Evolutionary conservation across 192 early-diverging fungal genomes (phyloP).

Genomic region (Backusella mclennaniae): DNA sequence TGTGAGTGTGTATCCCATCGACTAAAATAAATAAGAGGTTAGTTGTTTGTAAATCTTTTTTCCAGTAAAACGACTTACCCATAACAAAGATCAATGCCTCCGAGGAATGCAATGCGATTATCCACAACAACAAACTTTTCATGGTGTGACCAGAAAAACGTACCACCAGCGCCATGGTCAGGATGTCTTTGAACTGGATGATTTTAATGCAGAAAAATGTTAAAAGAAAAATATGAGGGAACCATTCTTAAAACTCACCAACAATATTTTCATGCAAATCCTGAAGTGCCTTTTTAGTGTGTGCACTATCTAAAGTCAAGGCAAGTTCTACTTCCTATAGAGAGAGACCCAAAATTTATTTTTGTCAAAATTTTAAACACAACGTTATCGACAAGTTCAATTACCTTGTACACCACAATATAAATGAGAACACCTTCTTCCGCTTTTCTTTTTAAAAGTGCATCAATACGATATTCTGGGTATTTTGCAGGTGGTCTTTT

Average conservation of each 20-base stretch:
- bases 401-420: constrained; percentile 77
- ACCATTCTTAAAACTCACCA: constrained; percentile 30
- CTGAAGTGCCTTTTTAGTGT: constrained; percentile 74
- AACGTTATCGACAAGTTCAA: neutral
- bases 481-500: constrained; percentile 70
- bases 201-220: neutral
- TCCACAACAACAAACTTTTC: constrained; percentile 79
- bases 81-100: constrained; percentile 84
- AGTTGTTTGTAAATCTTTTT: neutral
- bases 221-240: neutral
- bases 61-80: constrained; percentile 40
- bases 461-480: constrained; percentile 77
- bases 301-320: constrained; percentile 70
- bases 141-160: constrained; percentile 88
- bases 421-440: constrained; percentile 85
- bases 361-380: neutral
- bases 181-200: constrained; percentile 76
- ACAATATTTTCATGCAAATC: constrained; percentile 75
- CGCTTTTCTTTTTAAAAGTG: constrained; percentile 78
- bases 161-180: constrained; percentile 76
- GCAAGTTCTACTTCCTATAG: constrained; percentile 66
- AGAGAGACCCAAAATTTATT: neutral
- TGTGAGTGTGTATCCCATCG: constrained; percentile 73
- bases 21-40: neutral
- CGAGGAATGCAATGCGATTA: constrained; percentile 79